Evolutionary conservation across 805 yeast genomes (phyloP), one percentile per base, ranked within the genome.

Genomic region (Pichia exigua): DNA sequence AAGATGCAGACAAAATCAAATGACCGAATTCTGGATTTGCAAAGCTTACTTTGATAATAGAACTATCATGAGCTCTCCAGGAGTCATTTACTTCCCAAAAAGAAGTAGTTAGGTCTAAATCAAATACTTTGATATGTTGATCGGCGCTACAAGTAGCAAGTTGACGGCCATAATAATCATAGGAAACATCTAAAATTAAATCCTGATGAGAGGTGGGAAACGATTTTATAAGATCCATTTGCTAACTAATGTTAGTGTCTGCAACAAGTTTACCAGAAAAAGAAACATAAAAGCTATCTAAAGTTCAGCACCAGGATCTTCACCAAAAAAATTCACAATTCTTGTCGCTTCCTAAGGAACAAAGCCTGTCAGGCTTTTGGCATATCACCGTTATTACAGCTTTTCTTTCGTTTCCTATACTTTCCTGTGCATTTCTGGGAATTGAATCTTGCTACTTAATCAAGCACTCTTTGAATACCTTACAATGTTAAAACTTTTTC

Each of bases 101-200:
- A n/a, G 77, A 79, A 1, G 84, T 75, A 27, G 76, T 70, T 17
- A 81, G 68, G 59, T 84, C 87, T 35, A 85, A 71, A 63, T 87
- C 92, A 65, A 90, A 94, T 32, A 94, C 91, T 62, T 89, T 88
- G 55, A 94, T 78, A 62, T 88, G 95, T 61, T 91, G 97, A 68
- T 94, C 99, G 0, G 95, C 87, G 4, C 97, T 88, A 54, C 95
- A 91, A 0, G 97, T 92, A 2, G 98, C 99, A 51, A 94, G 73
- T 55, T 90, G 87, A 50, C 83, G 81, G 1, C 99, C 98, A 64
- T 92, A 92, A 68, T 85, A 92, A 67, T 94, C 96, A 67, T 91
- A 94, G 21, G 88, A 83, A 24, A 91, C 81, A 61, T 91, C 97
- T 59, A 91, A 95, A 44, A 92, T 82, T 50, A 92, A 75, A 66